These are phyloP conservation scores for Schwanniomyces sp. DNA, from an alignment of 805 yeast species.

Conservation along the genomic window DNA sequence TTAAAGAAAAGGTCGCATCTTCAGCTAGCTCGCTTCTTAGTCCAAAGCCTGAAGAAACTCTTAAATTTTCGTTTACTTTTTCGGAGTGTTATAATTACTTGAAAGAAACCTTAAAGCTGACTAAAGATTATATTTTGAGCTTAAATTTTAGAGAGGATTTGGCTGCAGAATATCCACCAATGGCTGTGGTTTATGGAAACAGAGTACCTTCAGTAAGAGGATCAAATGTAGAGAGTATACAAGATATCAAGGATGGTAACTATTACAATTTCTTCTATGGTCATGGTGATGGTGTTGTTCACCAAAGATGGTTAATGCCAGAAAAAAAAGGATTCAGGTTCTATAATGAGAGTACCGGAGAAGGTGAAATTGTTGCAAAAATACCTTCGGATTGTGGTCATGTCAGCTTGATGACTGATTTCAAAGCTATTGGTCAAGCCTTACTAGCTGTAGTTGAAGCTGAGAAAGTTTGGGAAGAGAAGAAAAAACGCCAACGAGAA, in stretches of 20 bases:
- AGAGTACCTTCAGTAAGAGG: conserved; percentile 84
- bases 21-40: background rate
- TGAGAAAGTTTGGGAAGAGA: conserved; percentile 44
- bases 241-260: conserved; percentile 68
- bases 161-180: conserved; percentile 65
- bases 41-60: conserved; percentile 4
- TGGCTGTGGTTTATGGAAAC: conserved; percentile 80
- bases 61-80: conserved; percentile 31
- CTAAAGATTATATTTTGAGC: conserved; percentile 57
- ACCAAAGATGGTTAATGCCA: conserved; percentile 81
- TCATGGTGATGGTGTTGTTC: conserved; percentile 92
- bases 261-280: conserved; percentile 80
- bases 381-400: conserved; percentile 70
- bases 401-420: conserved; percentile 74
- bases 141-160: conserved; percentile 53
- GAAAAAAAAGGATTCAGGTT: conserved; percentile 59
- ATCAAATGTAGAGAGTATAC: conserved; percentile 58
- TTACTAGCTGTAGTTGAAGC: conserved; percentile 60
- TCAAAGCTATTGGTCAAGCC: conserved; percentile 71
- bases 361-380: conserved; percentile 63
- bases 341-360: conserved; percentile 27
- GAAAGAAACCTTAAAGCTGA: conserved; percentile 54
- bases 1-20: background rate
- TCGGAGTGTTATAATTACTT: conserved; percentile 68
- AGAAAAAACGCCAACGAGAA: conserved; percentile 1